Conservation (phyloP, 192 early-diverging fungal genomes). For the Podila horticola region DNA sequence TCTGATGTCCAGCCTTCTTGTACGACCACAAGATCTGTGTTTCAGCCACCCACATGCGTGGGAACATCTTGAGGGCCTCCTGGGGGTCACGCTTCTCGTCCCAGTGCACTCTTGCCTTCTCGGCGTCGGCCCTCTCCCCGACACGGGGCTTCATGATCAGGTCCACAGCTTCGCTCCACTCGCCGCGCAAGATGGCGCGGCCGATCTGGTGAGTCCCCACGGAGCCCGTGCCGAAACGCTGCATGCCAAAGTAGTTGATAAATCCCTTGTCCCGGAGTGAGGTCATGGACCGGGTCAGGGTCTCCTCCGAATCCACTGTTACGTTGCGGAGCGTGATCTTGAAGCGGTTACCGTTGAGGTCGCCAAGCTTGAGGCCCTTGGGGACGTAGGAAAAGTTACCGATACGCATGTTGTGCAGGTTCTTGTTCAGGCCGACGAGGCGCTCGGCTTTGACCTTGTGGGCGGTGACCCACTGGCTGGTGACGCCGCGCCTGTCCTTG, state of each 20-base stretch:
- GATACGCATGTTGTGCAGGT: constrained; percentile 63
- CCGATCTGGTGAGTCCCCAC: constrained; percentile 87
- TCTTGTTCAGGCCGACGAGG: constrained; percentile 64
- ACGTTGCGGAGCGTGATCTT: constrained; percentile 77
- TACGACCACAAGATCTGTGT: constrained; percentile 70
- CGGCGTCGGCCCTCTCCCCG: constrained; percentile 73
- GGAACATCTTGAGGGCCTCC: constrained; percentile 72
- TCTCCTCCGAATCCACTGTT: constrained; percentile 57
- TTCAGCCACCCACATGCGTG: constrained; percentile 78
- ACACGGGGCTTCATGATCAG: constrained; percentile 86
- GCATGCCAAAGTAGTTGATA: constrained; percentile 98
- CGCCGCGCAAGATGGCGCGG: constrained; percentile 71
- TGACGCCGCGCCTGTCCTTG: constrained; percentile 94
- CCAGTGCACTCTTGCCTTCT: constrained; percentile 79
- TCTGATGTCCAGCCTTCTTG: constrained; percentile 52
- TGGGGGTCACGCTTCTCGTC: constrained; percentile 64
- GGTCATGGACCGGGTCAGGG: constrained; percentile 65
- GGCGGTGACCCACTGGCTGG: constrained; percentile 84
- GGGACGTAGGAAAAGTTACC: constrained; percentile 83
- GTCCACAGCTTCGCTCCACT: constrained; percentile 80
- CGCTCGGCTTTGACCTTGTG: constrained; percentile 65
- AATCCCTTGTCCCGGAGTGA: constrained; percentile 84
- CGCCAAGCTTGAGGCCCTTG: constrained; percentile 80
- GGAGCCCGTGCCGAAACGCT: constrained; percentile 92
- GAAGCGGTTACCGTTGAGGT: constrained; percentile 92